Evolutionary conservation across 805 yeast genomes (phyloP).

Genomic region (Diddensiella caesifluorescens): DNA sequence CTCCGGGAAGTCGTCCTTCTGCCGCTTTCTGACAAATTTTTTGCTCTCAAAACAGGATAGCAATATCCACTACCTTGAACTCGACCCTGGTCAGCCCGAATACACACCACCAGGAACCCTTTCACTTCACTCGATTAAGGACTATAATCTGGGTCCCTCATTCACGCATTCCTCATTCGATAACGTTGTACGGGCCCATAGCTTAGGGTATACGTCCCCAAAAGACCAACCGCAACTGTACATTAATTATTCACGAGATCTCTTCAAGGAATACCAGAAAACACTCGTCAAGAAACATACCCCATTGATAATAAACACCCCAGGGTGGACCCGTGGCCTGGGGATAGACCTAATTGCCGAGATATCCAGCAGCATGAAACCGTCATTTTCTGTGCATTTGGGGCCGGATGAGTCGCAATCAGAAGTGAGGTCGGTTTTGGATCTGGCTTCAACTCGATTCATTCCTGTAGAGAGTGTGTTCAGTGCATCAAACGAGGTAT

Average conservation of each 20-base stretch:
- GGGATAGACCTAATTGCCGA: slow-evolving; percentile 62
- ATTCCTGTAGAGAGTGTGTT: slow-evolving; percentile 7
- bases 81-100: slow-evolving; percentile 90
- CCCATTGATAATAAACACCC: slow-evolving; percentile 63
- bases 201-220: slow-evolving; percentile 62
- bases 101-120: slow-evolving; percentile 66
- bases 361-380: slow-evolving; percentile 38
- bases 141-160: slow-evolving; percentile 38
- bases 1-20: slow-evolving; percentile 75
- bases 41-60: slow-evolving; percentile 31
- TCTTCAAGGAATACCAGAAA: slow-evolving; percentile 29
- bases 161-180: slow-evolving; percentile 30
- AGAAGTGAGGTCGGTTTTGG: slow-evolving; percentile 6
- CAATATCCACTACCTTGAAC: slow-evolving; percentile 52
- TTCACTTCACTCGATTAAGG: slow-evolving; percentile 42
- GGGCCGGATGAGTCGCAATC: slow-evolving; percentile 34
- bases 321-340: slow-evolving; percentile 89
- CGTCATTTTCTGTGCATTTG: slow-evolving; percentile 55
- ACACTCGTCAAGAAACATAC: slow-evolving; percentile 30
- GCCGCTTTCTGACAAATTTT: slow-evolving; percentile 49
- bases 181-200: slow-evolving; percentile 17
- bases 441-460: neutral
- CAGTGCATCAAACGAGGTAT: neutral
- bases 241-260: slow-evolving; percentile 36
- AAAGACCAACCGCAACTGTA: slow-evolving; percentile 60